Conservation (phyloP, 345 rosid genomes). For the Stellera chamaejasme region DNA sequence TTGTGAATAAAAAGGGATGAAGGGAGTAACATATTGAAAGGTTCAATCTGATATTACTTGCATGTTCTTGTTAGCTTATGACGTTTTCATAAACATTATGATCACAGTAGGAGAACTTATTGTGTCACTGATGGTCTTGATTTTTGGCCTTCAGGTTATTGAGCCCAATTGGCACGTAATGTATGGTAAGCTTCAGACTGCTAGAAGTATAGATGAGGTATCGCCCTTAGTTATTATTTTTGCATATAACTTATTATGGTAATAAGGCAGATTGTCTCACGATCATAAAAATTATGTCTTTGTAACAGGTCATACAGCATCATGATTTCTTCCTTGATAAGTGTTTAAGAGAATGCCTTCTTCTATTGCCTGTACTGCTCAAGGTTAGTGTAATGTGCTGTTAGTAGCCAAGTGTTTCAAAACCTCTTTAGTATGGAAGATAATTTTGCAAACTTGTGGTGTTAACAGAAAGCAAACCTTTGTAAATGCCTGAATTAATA, state of each 20-base stretch:
- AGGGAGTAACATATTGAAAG: not conserved
- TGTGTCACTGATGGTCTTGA: constrained; percentile 1
- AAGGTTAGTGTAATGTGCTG: constrained; percentile 40
- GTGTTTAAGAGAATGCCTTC: constrained; percentile 92
- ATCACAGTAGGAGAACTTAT: not conserved
- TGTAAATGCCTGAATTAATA: too few relatives aligned
- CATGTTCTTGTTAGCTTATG: not conserved
- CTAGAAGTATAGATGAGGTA: constrained; percentile 92
- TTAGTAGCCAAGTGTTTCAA: too few relatives aligned
- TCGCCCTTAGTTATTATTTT: constrained; percentile 1
- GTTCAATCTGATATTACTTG: not conserved
- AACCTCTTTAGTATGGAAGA: too few relatives aligned
- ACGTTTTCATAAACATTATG: not conserved
- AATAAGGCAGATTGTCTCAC: not conserved
- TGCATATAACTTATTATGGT: not conserved
- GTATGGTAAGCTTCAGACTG: constrained; percentile 64
- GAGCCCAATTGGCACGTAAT: constrained; percentile 98
- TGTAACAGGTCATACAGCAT: constrained; percentile 71
- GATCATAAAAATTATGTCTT: constrained; percentile 2
- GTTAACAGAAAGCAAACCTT: too few relatives aligned
- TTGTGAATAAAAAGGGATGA: not conserved
- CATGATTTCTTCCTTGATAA: constrained; percentile 91
- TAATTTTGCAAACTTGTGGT: too few relatives aligned
- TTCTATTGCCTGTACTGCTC: constrained; percentile 84
- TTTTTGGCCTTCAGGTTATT: constrained; percentile 54